phyloP scores from a whole-genome alignment of 1,284 basidiomycete genomes.

The Polyporus tsugae region DNA sequence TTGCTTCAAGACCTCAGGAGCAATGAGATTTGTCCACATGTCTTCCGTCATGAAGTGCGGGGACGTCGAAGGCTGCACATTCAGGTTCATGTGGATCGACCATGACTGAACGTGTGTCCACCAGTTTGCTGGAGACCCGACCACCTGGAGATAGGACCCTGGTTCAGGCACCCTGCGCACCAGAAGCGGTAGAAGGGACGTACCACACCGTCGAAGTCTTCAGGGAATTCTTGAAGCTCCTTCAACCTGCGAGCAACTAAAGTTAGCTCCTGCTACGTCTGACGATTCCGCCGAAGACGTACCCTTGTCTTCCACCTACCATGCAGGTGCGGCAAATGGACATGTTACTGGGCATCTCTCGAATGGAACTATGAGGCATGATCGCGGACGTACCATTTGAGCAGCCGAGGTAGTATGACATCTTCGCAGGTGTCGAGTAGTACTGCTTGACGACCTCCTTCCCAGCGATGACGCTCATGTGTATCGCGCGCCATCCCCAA shows the following conservation, averaged over 20 bases:
- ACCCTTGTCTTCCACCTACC: slow-evolving; percentile 40
- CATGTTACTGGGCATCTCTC: not conserved
- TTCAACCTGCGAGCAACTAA: slow-evolving; percentile 31
- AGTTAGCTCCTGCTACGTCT: not conserved
- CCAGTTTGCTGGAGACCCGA: slow-evolving; percentile 40
- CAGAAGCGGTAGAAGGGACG: slow-evolving; percentile 11
- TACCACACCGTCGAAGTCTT: slow-evolving; percentile 43
- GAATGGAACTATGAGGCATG: not conserved
- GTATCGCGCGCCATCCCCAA: slow-evolving; percentile 41
- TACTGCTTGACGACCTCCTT: slow-evolving; percentile 39
- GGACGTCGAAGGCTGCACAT: slow-evolving; percentile 33
- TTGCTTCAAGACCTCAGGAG: slow-evolving; percentile 39
- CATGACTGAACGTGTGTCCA: slow-evolving; percentile 37
- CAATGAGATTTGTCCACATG: slow-evolving; percentile 37
- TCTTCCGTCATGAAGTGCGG: slow-evolving; percentile 35
- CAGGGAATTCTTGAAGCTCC: slow-evolving; percentile 39
- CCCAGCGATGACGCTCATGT: slow-evolving; percentile 38
- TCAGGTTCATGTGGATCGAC: slow-evolving; percentile 36
- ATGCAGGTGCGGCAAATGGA: not conserved
- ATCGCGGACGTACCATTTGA: slow-evolving; percentile 37
- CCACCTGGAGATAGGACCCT: slow-evolving; percentile 27
- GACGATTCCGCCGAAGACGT: slow-evolving; percentile 7
- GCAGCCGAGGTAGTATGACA: slow-evolving; percentile 43
- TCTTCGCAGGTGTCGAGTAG: slow-evolving; percentile 35
- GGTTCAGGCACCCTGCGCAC: not conserved